Base-by-base conservation (phyloP, 768 basidiomycete genomes). In the Gymnopilus junonius region DNA sequence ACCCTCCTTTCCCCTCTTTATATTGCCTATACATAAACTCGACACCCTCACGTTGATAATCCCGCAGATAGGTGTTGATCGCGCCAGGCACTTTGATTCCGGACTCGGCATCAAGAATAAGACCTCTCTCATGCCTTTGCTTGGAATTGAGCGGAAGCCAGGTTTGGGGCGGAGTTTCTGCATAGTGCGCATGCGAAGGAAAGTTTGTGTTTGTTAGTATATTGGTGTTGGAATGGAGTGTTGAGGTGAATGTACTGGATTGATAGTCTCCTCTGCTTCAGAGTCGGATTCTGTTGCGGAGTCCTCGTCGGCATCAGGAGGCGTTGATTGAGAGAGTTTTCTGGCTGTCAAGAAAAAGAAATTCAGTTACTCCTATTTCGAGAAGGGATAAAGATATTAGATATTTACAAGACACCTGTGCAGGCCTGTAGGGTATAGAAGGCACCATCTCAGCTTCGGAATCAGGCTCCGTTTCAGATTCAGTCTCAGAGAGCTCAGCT, bases 21-120 rank as follows among this genome's bases (percentile, higher is more conserved):
- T 91, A 97, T 48, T 88, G 83, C 14, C 83, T 79, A 76, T 86
- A 97, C 53, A 98, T 84, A 75, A 98, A 98, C 42, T 80, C 74
- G 12, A 92, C 86, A 8, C 97, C 97, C 11, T 95, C 89, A 34
- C 94, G 83, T 70, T 99, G 97, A 70, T 99, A 99, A 34, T 88
- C 87, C 58, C 96, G 88, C n/a, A 98, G 80, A 73, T 89, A 93
- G 0, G 88, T 87, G 74, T 96, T 97, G 69, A 97, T 89, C 3
- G 88, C 74, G 7, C 79, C 83, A 2, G 92, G 90, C 21, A 93
- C 83, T 64, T 79, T 79, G 21, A 87, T 79, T 32, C 76, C 73
- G 45, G 78, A 69, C 27, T 75, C 75, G 35, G 70, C 69, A 60
- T 88, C 85, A 11, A 94, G 78, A 29, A 85, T 69, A 20, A 89